A percentile compares a stretch with the other conserved stretches of the same genome.
phyloP scores from a whole-genome alignment of 2,329 filamentous ascomycete genomes.

The Pseudocercospora pini-densiflorae region DNA sequence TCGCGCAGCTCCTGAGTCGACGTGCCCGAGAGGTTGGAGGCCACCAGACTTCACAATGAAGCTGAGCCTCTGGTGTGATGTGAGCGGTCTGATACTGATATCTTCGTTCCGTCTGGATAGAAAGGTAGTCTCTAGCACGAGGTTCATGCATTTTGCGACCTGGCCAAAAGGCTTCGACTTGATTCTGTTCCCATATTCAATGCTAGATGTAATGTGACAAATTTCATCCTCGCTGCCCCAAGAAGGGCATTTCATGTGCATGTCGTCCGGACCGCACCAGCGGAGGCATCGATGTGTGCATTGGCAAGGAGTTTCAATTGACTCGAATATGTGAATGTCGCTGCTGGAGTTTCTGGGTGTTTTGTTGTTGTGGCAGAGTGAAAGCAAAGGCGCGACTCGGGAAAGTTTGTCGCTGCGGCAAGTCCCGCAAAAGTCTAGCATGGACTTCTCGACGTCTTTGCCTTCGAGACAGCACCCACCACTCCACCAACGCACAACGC shows the following conservation, averaged over 20 bases:
- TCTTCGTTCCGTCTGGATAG: neutral
- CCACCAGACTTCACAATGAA: neutral
- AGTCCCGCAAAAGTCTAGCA: neutral
- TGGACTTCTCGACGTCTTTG: constrained; percentile 1
- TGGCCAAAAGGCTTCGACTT: neutral
- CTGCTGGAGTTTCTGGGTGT: neutral
- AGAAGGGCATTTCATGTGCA: neutral
- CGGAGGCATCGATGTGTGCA: neutral
- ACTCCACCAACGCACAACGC: neutral
- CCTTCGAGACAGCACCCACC: neutral
- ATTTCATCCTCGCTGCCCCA: neutral
- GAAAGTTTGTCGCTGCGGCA: neutral
- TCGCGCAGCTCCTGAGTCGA: constrained; percentile 7
- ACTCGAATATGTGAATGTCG: neutral
- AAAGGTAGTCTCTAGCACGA: neutral
- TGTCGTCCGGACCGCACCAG: neutral
- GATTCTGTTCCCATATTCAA: neutral
- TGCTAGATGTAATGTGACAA: neutral
- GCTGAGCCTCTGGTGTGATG: neutral
- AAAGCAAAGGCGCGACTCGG: constrained; percentile 2
- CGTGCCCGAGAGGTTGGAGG: neutral
- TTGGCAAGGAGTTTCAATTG: neutral
- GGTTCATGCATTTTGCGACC: neutral
- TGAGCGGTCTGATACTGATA: neutral
- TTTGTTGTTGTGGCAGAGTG: neutral